Evolutionary conservation across 2,329 filamentous ascomycete genomes (phyloP).

Genomic region (Aspergillus fijiensis): DNA sequence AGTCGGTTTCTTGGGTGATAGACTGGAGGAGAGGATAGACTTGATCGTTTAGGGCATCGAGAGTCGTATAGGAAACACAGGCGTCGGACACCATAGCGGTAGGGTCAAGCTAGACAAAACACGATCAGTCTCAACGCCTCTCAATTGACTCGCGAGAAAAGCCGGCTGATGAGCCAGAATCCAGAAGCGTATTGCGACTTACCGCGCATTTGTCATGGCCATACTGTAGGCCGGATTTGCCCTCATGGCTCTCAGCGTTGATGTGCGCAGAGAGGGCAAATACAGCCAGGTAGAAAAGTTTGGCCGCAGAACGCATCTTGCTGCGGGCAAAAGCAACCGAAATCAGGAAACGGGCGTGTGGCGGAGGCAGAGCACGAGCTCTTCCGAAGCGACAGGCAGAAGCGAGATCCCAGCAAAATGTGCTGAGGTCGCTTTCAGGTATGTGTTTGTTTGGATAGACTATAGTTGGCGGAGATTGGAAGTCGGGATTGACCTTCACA

Average conservation of each 20-base stretch:
- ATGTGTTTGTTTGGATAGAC: not conserved
- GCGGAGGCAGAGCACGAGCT: not conserved
- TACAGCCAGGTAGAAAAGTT: constrained; percentile 61
- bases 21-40: constrained; percentile 75
- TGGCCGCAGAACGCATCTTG: constrained; percentile 54
- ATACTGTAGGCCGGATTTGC: constrained; percentile 33
- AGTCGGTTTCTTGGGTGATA: constrained; percentile 85
- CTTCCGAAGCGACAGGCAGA: not conserved
- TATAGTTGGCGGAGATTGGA: not conserved
- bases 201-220: constrained; percentile 56
- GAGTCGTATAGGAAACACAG: constrained; percentile 87
- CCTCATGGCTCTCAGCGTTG: constrained; percentile 46
- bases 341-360: not conserved
- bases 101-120: constrained; percentile 69
- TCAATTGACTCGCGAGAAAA: not conserved
- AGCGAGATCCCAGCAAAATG: not conserved
- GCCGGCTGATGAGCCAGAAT: not conserved
- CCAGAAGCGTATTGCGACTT: constrained; percentile 34
- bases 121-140: constrained; percentile 9
- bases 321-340: not conserved
- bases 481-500: constrained; percentile 12
- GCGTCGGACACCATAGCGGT: constrained; percentile 88
- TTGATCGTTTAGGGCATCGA: constrained; percentile 77
- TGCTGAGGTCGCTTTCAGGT: not conserved
- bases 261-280: constrained; percentile 57